A percentile compares a stretch with the other conserved stretches of the same genome.
Evolutionary conservation across 2,329 filamentous ascomycete genomes (phyloP).

Genomic region (Pseudohalonectria lignicola): DNA sequence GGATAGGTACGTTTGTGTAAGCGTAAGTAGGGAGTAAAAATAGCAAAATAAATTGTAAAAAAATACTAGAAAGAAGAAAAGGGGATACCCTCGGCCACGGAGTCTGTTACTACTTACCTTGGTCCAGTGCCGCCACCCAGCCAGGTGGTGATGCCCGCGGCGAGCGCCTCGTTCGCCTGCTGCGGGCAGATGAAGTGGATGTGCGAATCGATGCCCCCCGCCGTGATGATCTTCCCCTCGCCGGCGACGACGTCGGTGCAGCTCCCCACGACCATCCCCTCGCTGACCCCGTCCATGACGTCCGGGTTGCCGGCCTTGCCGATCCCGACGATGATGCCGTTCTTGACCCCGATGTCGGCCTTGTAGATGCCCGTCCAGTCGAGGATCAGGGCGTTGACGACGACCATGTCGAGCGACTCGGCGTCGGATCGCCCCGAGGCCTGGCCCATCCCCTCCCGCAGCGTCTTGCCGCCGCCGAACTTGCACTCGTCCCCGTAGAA

Average conservation of each 20-base stretch:
- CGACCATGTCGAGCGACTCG: slow-evolving; percentile 70
- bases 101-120: slow-evolving; percentile 36
- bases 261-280: slow-evolving; percentile 70
- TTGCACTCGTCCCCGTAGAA: slow-evolving; percentile 87
- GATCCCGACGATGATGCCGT: slow-evolving; percentile 76
- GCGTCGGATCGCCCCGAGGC: slow-evolving; percentile 63
- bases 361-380: slow-evolving; percentile 94
- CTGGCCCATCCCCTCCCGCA: slow-evolving; percentile 94
- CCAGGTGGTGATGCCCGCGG: slow-evolving; percentile 82
- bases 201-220: slow-evolving; percentile 81
- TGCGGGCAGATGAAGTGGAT: slow-evolving; percentile 95
- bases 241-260: slow-evolving; percentile 88
- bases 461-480: slow-evolving; percentile 88
- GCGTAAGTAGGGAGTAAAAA: no score
- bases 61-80: no score
- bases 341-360: slow-evolving; percentile 88
- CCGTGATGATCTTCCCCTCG: slow-evolving; percentile 83
- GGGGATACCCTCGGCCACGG: no score
- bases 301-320: slow-evolving; percentile 97
- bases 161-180: slow-evolving; percentile 72
- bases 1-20: slow-evolving; percentile 3
- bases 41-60: neutral
- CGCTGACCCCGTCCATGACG: slow-evolving; percentile 79
- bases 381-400: slow-evolving; percentile 81
- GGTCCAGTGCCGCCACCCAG: slow-evolving; percentile 86